These are phyloP conservation scores for Purpureocillium takamizusanense DNA, from an alignment of 2,329 filamentous ascomycete genomes.

Conservation along the genomic window DNA sequence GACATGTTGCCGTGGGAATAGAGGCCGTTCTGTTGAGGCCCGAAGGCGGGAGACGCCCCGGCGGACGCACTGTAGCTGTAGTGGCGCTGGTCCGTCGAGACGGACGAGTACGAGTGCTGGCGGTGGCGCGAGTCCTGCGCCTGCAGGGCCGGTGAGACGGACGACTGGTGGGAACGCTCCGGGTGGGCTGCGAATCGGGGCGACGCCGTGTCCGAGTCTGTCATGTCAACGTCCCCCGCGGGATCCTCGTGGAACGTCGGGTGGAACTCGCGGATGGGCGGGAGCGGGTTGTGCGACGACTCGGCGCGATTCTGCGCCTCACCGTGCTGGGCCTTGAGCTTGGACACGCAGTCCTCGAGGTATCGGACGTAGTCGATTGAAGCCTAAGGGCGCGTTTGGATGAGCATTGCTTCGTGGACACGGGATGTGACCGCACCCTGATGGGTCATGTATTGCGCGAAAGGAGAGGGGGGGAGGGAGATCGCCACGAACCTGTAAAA, in stretches of 20 bases:
- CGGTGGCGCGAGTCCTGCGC: slow-evolving; percentile 34
- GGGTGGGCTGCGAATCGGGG: slow-evolving; percentile 30
- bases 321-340: slow-evolving; percentile 58
- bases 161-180: slow-evolving; percentile 31
- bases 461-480: not conserved
- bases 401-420: not conserved
- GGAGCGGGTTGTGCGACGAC: slow-evolving; percentile 19
- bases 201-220: slow-evolving; percentile 40
- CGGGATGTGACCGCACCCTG: not conserved
- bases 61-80: slow-evolving; percentile 40
- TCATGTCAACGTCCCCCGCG: slow-evolving; percentile 46
- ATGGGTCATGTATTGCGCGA: not conserved
- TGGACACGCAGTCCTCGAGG: slow-evolving; percentile 76
- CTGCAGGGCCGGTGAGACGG: slow-evolving; percentile 41
- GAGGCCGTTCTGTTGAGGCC: slow-evolving; percentile 30
- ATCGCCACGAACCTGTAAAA: slow-evolving; percentile 63
- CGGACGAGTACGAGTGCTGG: slow-evolving; percentile 46
- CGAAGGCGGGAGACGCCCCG: slow-evolving; percentile 49
- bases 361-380: slow-evolving; percentile 96
- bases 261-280: slow-evolving; percentile 29
- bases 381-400: slow-evolving; percentile 44
- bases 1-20: slow-evolving; percentile 33
- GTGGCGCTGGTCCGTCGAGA: slow-evolving; percentile 40
- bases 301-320: slow-evolving; percentile 18
- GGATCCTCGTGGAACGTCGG: slow-evolving; percentile 30